Percentiles rank a stretch among this genome's conserved stretches.
Conservation (phyloP, 2,329 filamentous ascomycete species). For the Ceratocystis cacaofunesta region DNA sequence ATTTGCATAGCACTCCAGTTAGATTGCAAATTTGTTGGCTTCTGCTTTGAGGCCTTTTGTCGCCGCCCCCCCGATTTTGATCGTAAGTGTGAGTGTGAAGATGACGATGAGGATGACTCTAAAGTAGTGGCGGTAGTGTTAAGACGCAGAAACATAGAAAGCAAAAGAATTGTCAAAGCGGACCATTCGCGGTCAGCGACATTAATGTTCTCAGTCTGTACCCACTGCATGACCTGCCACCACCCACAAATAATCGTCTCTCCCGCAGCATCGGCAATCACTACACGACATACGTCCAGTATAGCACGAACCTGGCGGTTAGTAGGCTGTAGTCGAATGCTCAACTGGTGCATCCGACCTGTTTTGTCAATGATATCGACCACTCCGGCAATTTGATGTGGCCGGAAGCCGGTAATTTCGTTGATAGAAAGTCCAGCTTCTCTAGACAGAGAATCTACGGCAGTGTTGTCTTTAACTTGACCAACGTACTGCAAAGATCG, state of each 20-base stretch:
- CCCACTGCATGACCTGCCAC: conserved; percentile 62
- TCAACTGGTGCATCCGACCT: conserved; percentile 48
- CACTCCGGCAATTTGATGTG: conserved; percentile 43
- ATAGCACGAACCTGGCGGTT: conserved; percentile 47
- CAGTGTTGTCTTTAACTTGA: conserved; percentile 34
- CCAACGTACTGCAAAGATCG: conserved; percentile 43
- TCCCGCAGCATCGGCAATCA: conserved; percentile 43
- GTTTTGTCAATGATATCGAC: conserved; percentile 53
- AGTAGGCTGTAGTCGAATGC: conserved; percentile 50
- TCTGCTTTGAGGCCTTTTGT: conserved; percentile 22
- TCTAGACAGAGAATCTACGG: conserved; percentile 33
- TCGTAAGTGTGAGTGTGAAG: background rate
- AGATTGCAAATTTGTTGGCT: background rate
- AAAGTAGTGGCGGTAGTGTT: conserved; percentile 21
- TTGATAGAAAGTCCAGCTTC: conserved; percentile 33
- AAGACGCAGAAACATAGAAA: conserved; percentile 48
- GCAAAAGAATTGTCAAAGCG: conserved; percentile 46
- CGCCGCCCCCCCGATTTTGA: conserved; percentile 21
- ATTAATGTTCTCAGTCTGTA: conserved; percentile 34
- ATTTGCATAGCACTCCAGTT: conserved; percentile 36
- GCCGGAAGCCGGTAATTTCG: conserved; percentile 39
- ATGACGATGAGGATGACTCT: conserved; percentile 20
- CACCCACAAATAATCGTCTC: conserved; percentile 53
- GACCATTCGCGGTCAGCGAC: conserved; percentile 52
- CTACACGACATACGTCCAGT: conserved; percentile 47